Base-by-base conservation (phyloP, 352 stramenopile species). In the Vaucheria bursata region DNA sequence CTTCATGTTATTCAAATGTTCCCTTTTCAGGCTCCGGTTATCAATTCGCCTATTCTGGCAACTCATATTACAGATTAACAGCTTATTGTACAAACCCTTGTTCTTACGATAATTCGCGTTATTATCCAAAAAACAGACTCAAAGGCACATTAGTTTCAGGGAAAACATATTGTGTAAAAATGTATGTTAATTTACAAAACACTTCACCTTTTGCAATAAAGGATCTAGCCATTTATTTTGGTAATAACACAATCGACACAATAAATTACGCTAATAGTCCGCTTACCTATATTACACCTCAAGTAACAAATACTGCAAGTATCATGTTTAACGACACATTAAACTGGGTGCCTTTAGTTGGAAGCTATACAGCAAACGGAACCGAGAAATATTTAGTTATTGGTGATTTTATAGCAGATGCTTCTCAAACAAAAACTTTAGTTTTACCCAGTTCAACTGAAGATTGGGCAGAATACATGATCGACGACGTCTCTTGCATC, bases 141-240 rank as follows among this genome's bases (percentile, higher is more conserved):
- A 59, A 59, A 59, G 12, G 25, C 12, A 18, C 45, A 59, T 25
- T 59, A 25, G 12, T 18, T 18, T 18, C 12, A 18, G 45, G 45
- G 25, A 59, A 59, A 59, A 59, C 45, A 59, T 59, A 59, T 59
- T 59, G 45, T 59, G 45, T 59, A 18, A 59, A 59, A 59, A 18
- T 18, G 18, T 59, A 18, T 59, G 45, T 59, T 59, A 18, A 18
- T 18, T 25, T 25, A 18, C 18, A 18, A 59, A 59, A 59, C 25
- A 59, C 18, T 59, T 18, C 45, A 59, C 18, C 45, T 18, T 18
- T 59, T 18, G 45, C 45, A 59, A 59, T 59, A 18, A 25, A 59
- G 18, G 25, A 59, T 18, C 25, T 18, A 18, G 45, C 12, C 45
- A 25, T 59, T 59, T 59, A 64, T 71, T 70, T 71, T 69, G 65